Evolutionary conservation across 768 basidiomycete genomes (phyloP), one percentile per base, ranked within the genome.

Genomic region (Psilocybe sp.): DNA sequence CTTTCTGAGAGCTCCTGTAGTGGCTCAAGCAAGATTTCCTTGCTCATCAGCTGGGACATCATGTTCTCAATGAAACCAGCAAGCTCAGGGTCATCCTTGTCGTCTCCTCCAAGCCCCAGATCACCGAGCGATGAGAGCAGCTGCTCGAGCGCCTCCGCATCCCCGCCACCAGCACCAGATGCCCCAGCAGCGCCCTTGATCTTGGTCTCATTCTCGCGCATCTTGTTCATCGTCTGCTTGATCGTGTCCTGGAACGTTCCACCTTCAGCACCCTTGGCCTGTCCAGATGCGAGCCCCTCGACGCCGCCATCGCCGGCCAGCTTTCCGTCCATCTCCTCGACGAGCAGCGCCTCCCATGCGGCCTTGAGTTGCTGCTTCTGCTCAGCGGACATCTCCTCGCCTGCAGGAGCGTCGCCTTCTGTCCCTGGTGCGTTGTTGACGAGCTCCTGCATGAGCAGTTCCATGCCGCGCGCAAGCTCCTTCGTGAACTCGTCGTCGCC

Each of bases 21-120:
- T 0, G 93, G 92, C 40, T 92, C 90, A 56, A 93, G 87, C n/a
- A 95, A 68, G 2, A 92, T 73, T 0, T 91, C 88, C 60, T 90
- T 88, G 69, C 78, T 80, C 84, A 92, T 84, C 19, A 92, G 73
- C 64, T 86, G 81, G 16, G 76, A 70, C 89, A 92, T 90, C 81
- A 95, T 87, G 19, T 64, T 78, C 63, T 94, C 90, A 8, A 96
- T 73, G 52, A 92, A 69, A 1, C 75, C 80, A 38, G 85, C 78
- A 11, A 93, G 61, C 19, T 83, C 79, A 0, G 74, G 73, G 1
- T 81, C 80, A 20, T 68, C 64, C 19, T 73, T 67, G 11, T 64
- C 72, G 2, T 60, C 66, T 41, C 52, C 60, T 16, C 63, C 63
- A 0, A 72, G 58, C 9, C 70, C 65, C 9, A 75, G 60, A 44